Evolutionary conservation across 2,329 filamentous ascomycete genomes (phyloP), one percentile per base, ranked within the genome.

Genomic region (Monosporascus sp.): DNA sequence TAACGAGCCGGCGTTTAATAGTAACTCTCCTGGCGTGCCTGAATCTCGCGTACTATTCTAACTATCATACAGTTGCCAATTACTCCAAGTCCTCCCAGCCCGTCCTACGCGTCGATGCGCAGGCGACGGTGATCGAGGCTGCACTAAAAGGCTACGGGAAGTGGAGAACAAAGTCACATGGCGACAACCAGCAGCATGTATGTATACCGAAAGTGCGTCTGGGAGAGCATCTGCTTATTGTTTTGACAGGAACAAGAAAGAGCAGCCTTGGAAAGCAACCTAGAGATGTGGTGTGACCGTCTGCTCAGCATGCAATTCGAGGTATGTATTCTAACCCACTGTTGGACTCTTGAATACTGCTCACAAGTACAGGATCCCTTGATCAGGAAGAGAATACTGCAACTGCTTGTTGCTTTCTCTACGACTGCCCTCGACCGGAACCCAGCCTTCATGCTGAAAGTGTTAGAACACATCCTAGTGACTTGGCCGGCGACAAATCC

Each of bases 381-480:
- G 58, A 88, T 96, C 57, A 83, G 87, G 57, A 92, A 94, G 67
- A 82, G 91, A 61, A 81, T 90, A 20, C 80, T 96, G 22, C 89
- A 93, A 63, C 77, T 95, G 25, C 83, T 90, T 46, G 90, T 95
- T 43, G 89, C 89, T 39, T 89, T 96, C 66, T 93, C 90, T 1
- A 91, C 89, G 1, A 87, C 85, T 31, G 89, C 88, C 3, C 77
- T 96, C 7, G 85, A 90, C 65, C 86, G 86, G 60, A 88, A 90
- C 52, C 81, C 87, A 6, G 80, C 78, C 37, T 93, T 97, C 69
- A 94, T 96, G 70, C 78, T 97, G 20, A 91, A 89, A 66, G 89
- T 96, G 22, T 79, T 97, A 3, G 90, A 97, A 67, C 89, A 97
- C 68, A 91, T 97, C 57, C 79, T 99, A 38, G 85, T 93, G 65